These are phyloP conservation scores for Talaromyces sp. DNA, from an alignment of 2,329 filamentous ascomycete species.

Conservation along the genomic window DNA sequence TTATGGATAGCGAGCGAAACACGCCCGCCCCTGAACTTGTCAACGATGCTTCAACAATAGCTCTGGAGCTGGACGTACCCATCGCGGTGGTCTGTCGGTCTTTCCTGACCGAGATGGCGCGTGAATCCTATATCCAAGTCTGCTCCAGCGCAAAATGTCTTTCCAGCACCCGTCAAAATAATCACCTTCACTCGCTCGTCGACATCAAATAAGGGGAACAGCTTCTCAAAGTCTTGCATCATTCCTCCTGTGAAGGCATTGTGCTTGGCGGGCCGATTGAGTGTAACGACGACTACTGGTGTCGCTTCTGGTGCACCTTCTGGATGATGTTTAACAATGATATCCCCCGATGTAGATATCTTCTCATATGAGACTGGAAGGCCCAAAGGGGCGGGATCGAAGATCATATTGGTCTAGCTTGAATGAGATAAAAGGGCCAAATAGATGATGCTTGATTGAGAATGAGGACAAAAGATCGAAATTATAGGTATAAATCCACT, in stretches of 20 bases:
- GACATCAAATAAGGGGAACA: slow-evolving; percentile 47
- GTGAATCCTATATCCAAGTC: slow-evolving; percentile 59
- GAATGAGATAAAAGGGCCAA: too few relatives aligned
- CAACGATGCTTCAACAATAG: not conserved
- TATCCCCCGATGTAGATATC: slow-evolving; percentile 32
- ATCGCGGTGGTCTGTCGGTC: slow-evolving; percentile 55
- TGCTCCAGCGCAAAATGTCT: slow-evolving; percentile 55
- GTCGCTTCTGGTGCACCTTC: slow-evolving; percentile 53
- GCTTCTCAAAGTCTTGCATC: slow-evolving; percentile 49
- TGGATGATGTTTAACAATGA: slow-evolving; percentile 43
- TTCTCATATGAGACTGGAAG: slow-evolving; percentile 26
- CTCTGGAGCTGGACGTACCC: slow-evolving; percentile 40
- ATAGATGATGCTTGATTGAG: too few relatives aligned
- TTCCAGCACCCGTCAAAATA: slow-evolving; percentile 56
- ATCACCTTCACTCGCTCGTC: slow-evolving; percentile 59
- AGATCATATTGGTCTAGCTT: slow-evolving; percentile 19
- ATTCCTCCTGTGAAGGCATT: slow-evolving; percentile 61
- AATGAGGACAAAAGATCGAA: too few relatives aligned
- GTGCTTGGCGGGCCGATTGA: slow-evolving; percentile 60
- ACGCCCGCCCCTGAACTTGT: slow-evolving; percentile 28
- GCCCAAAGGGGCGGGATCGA: slow-evolving; percentile 20
- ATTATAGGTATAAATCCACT: too few relatives aligned
- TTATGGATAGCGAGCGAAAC: slow-evolving; percentile 56
- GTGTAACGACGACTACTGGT: slow-evolving; percentile 51
- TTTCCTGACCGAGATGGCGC: slow-evolving; percentile 40